Evolutionary conservation across 768 basidiomycete species (phyloP).

Genomic region (Lyophyllum semitale): DNA sequence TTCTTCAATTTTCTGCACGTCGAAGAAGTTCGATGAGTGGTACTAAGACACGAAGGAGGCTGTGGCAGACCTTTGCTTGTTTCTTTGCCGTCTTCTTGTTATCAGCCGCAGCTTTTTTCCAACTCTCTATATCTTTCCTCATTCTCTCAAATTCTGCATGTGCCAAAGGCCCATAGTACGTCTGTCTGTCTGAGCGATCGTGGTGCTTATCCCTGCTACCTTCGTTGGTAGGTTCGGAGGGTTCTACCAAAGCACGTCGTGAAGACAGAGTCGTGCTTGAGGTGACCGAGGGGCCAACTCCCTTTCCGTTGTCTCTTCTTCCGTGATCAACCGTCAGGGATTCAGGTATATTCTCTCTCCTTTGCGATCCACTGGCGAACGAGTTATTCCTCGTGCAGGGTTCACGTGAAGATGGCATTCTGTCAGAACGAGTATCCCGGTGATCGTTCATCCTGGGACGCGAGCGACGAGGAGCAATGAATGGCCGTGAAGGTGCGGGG

Average conservation of each 20-base stretch:
- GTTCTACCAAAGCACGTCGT: conserved; percentile 13
- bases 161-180: conserved; percentile 36
- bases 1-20: conserved; percentile 54
- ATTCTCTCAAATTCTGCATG: conserved; percentile 53
- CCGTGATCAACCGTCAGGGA: conserved; percentile 1
- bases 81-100: conserved; percentile 53
- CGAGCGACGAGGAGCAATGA: conserved; percentile 4
- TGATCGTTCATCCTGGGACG: conserved; percentile 7
- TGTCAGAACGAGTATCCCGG: neutral
- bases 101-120: conserved; percentile 51
- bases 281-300: conserved; percentile 9
- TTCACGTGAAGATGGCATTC: conserved; percentile 1
- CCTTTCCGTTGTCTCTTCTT: conserved; percentile 25
- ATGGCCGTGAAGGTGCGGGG: neutral
- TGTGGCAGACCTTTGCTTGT: conserved; percentile 53
- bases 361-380: neutral
- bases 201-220: conserved; percentile 12
- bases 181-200: conserved; percentile 16
- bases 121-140: conserved; percentile 56
- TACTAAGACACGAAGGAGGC: neutral
- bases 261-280: conserved; percentile 4
- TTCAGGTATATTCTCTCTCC: conserved; percentile 2
- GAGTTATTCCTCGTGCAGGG: neutral
- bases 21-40: conserved; percentile 2
- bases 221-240: conserved; percentile 3